Base-by-base conservation (phyloP, 2,329 filamentous ascomycete species). In the Nakataea oryzae region DNA sequence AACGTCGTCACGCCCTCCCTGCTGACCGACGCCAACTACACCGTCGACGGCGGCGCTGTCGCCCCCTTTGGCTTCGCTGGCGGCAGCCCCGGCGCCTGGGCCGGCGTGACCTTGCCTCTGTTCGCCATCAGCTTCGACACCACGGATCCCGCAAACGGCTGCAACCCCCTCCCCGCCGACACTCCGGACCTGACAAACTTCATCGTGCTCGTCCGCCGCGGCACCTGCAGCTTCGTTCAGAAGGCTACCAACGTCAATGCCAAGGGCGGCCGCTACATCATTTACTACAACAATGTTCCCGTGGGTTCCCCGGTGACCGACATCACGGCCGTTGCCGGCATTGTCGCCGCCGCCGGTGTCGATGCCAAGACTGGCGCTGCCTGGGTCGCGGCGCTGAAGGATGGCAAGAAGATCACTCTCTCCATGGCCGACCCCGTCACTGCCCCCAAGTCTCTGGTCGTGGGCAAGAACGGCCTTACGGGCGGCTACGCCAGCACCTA, bases 251-350 rank as follows among this genome's bases (percentile, higher is more conserved):
- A 84, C 63, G 81, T 81, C 5, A 79, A 74, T 2, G 77, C 75
- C 8, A 76, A 77, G 59, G 86, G 86, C 13, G 86, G 83, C 59
- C 79, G 81, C 68, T 86, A 86, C 65, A 71, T 88, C 61, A 72
- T 88, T 65, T 74, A 86, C 67, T 88, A 87, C 72, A 87, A 87
- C 76, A 87, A 87, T 75, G 84, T 82, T 65, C 71, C 70, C 5
- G 65, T 66, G 8, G 74, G 72, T 17, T 73, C 76, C 3, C 65
- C 69, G 5, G 64, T 67, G 9, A 73, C 76, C 13, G 70, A 75
- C 50, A 72, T 75, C 3, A 65, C 68, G 0, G 32, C 57, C 1
- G 74, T 74, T 1, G 54, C 68, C 0, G 69, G 70, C 2, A 68
- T 81, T 56, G 50, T 68, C 13, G 79, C 70, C 14, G 69, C 72